phyloP scores from a whole-genome alignment of 345 rosid genomes.

The Syzygium aqueum region DNA sequence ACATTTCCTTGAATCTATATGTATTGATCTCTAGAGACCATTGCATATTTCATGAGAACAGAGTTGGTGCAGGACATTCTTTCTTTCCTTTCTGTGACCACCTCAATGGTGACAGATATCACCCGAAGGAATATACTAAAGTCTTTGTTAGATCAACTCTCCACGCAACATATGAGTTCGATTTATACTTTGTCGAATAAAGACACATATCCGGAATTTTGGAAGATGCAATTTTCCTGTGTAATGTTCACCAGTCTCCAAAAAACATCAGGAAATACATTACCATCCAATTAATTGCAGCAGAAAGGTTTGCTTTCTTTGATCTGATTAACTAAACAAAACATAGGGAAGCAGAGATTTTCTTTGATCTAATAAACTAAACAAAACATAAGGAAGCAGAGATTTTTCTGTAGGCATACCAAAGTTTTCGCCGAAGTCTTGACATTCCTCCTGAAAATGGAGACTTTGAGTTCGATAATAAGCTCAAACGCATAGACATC shows the following conservation, averaged over 20 bases:
- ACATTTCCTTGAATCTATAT: background rate
- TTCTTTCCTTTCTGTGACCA: background rate
- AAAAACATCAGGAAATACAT: background rate
- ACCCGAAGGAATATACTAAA: background rate
- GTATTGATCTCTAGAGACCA: background rate
- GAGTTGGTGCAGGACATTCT: background rate
- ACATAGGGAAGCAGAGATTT: background rate
- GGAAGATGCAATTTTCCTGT: background rate
- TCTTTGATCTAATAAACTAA: background rate
- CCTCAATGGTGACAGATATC: background rate
- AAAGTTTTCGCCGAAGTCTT: background rate
- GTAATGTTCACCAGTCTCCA: background rate
- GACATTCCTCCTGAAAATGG: background rate
- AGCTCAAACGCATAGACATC: background rate
- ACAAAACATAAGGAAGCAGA: background rate
- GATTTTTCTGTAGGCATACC: background rate
- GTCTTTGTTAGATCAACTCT: background rate
- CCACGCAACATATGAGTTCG: background rate
- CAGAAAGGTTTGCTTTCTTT: background rate
- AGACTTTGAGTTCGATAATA: background rate
- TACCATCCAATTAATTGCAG: background rate
- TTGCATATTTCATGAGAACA: background rate
- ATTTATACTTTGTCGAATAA: background rate
- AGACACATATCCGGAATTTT: background rate
- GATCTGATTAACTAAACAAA: background rate